Percentiles rank a stretch among this genome's conserved stretches.
Conservation (phyloP, 768 basidiomycete species). For the Mycena pura region DNA sequence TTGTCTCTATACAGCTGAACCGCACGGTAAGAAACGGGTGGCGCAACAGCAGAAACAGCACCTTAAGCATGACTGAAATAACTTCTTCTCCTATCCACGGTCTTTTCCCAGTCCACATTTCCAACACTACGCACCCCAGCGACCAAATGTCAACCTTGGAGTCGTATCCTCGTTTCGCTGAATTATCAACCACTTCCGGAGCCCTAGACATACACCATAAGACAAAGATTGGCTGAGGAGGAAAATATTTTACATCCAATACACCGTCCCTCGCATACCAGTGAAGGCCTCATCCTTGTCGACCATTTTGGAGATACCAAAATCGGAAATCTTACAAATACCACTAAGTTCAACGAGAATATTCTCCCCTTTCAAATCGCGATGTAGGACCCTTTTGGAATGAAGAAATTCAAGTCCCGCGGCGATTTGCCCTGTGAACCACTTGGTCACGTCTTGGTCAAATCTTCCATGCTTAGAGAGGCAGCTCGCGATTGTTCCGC, state of each 20-base stretch:
- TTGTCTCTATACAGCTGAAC: slow-evolving; percentile 69
- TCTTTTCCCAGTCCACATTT: slow-evolving; percentile 94
- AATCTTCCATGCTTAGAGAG: slow-evolving; percentile 83
- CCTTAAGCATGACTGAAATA: slow-evolving; percentile 83
- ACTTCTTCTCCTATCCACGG: slow-evolving; percentile 83
- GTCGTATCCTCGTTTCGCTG: slow-evolving; percentile 83
- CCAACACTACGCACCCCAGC: slow-evolving; percentile 87
- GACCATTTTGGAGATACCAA: slow-evolving; percentile 94
- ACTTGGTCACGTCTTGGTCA: slow-evolving; percentile 83
- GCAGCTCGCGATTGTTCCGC: slow-evolving; percentile 87
- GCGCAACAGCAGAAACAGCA: slow-evolving; percentile 43
- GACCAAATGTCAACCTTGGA: slow-evolving; percentile 95
- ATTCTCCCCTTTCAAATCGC: slow-evolving; percentile 94
- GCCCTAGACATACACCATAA: slow-evolving; percentile 56
- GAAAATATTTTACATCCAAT: slow-evolving; percentile 67
- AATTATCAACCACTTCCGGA: slow-evolving; percentile 79
- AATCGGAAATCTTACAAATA: slow-evolving; percentile 93
- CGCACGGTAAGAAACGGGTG: too few relatives aligned
- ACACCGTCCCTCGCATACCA: slow-evolving; percentile 88
- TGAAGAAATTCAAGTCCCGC: slow-evolving; percentile 89
- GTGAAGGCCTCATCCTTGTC: slow-evolving; percentile 74
- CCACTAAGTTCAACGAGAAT: slow-evolving; percentile 88
- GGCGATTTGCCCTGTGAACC: slow-evolving; percentile 86
- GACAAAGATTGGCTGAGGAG: too few relatives aligned
- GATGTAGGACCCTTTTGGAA: slow-evolving; percentile 81